phyloP scores from a whole-genome alignment of 2,329 filamentous ascomycete genomes.

The Ophiocordyceps camponoti-floridani region DNA sequence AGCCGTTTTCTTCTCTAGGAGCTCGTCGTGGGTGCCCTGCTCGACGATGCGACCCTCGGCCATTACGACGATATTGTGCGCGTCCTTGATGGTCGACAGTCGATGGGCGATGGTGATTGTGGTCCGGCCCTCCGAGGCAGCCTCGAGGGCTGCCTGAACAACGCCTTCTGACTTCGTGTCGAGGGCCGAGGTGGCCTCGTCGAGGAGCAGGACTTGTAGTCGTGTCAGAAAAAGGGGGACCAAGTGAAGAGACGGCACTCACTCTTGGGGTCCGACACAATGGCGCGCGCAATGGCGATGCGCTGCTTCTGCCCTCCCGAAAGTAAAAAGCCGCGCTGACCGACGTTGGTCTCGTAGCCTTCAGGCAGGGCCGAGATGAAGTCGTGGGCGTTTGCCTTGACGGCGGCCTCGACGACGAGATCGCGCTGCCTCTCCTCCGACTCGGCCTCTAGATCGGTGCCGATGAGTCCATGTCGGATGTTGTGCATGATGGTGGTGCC shows the following conservation, averaged over 20 bases:
- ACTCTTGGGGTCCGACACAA: conserved; percentile 53
- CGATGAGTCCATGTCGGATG: conserved; percentile 39
- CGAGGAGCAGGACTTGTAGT: conserved; percentile 40
- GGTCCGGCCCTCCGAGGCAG: conserved; percentile 43
- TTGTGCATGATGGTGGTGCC: conserved; percentile 47
- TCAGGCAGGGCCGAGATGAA: conserved; percentile 36
- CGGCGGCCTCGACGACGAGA: conserved; percentile 45
- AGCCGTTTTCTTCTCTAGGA: conserved; percentile 44
- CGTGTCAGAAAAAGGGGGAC: too few species aligned
- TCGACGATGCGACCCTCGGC: conserved; percentile 55
- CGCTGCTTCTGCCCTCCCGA: conserved; percentile 74
- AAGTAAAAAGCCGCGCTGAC: conserved; percentile 59
- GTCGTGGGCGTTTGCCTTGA: conserved; percentile 50
- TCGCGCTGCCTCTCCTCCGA: conserved; percentile 35
- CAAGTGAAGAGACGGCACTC: conserved; percentile 30
- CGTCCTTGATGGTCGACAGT: conserved; percentile 57
- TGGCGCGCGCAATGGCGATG: conserved; percentile 58
- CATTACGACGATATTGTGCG: conserved; percentile 63
- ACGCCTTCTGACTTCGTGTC: conserved; percentile 35
- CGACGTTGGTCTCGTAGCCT: conserved; percentile 57
- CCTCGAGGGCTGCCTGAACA: conserved; percentile 46
- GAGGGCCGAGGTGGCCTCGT: conserved; percentile 58
- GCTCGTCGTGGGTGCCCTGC: conserved; percentile 54
- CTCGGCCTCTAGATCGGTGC: conserved; percentile 31
- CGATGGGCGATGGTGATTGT: conserved; percentile 62